phyloP scores from a whole-genome alignment of 371 early-diverging fungal genomes.

The Actinomucor elegans region DNA sequence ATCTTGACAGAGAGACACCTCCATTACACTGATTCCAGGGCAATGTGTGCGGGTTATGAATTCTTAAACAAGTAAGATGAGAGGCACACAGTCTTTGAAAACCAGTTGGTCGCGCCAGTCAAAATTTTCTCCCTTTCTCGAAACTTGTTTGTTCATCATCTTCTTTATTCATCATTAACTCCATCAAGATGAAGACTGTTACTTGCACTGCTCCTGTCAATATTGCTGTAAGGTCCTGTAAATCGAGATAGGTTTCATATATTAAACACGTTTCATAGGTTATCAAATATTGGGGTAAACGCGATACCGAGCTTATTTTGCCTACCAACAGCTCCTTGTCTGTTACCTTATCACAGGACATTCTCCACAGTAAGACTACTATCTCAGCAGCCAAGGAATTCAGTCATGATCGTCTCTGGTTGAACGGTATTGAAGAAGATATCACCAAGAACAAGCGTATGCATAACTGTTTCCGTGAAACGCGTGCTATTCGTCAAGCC shows the following conservation, averaged over 20 bases:
- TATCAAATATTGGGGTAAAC: constrained; percentile 99
- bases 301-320: constrained; percentile 85
- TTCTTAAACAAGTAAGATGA: too few relatives aligned
- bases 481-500: constrained; percentile 72
- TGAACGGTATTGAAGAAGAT: constrained; percentile 91
- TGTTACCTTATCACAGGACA: constrained; percentile 94
- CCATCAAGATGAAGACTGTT: constrained; percentile 46
- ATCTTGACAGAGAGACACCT: too few relatives aligned
- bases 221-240: constrained; percentile 86
- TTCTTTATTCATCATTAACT: constrained; percentile 20
- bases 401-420: constrained; percentile 80
- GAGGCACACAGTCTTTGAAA: too few relatives aligned
- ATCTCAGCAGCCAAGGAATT: constrained; percentile 73
- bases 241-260: too few relatives aligned
- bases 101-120: neutral
- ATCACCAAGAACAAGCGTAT: constrained; percentile 81
- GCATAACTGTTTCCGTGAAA: constrained; percentile 80
- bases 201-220: constrained; percentile 97
- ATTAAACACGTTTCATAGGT: too few relatives aligned
- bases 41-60: too few relatives aligned
- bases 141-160: constrained; percentile 10
- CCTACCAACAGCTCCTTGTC: constrained; percentile 98
- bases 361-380: constrained; percentile 92
- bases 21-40: too few relatives aligned
- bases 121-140: neutral